Base-by-base conservation (phyloP, 2,329 filamentous ascomycete genomes). In the Monosporascus cannonballus region DNA sequence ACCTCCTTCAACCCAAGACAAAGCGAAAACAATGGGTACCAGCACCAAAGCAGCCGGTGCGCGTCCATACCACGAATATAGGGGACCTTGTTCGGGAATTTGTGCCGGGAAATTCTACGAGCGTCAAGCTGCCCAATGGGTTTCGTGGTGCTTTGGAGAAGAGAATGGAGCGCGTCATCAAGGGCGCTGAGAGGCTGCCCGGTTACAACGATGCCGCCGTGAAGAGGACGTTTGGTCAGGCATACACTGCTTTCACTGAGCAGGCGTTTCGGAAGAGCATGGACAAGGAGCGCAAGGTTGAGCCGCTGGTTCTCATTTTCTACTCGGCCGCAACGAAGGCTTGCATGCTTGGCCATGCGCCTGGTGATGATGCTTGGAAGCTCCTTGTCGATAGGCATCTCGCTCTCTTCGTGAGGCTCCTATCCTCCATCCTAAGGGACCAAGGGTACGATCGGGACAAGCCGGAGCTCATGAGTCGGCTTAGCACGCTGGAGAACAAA, bases 321-420 rank as follows among this genome's bases (percentile, higher is more conserved):
- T 97, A 95, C 72, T 95, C 92, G 1, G 88, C 90, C 57, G 92
- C 94, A 6, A 96, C 90, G 46, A 95, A 96, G 69, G 92, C 96
- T 56, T 80, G 96, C 64, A 69, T 89, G 62, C 61, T 90, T 68
- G 81, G 87, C 50, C 89, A 89, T 69, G 71, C 81, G 1, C 78
- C 84, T 0, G 87, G 88, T 47, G 93, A 97, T 69, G 90, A 96
- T 67, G 82, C 83, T 50, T 96, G 90, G 89, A 96, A 94, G 73
- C 76, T 88, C 54, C 84, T 97, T 72, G 91, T 96, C 18, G 94
- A 99, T 70, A 84, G 93, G 51, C 94, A 99, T 70, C 86, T 97
- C 52, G 94, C 94, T 48, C 81, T 99, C 55, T 99, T 99, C 67
- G 87, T 99, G 58, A 85, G 94, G 48, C 78, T 99, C 48, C 83